phyloP scores from a whole-genome alignment of 2,329 filamentous ascomycete genomes.

The Fonsecaea erecta region DNA sequence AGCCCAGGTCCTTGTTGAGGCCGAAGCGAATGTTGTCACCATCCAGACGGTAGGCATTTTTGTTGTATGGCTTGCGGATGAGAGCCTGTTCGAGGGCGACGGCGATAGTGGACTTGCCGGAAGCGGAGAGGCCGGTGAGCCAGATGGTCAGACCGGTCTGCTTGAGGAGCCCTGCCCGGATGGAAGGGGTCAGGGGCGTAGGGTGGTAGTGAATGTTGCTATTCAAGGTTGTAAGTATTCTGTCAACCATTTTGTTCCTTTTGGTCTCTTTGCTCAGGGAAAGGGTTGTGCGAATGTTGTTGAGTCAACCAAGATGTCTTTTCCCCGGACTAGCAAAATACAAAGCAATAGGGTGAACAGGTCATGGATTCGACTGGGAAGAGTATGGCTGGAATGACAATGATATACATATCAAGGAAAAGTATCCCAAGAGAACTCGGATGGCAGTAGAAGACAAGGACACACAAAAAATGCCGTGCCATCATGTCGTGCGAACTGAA shows the following conservation, averaged over 20 bases:
- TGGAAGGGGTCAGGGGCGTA: constrained; percentile 47
- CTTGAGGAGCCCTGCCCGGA: constrained; percentile 61
- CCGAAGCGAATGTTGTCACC: constrained; percentile 99
- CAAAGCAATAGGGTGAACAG: background rate
- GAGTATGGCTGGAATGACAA: constrained; percentile 3
- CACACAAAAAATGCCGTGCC: constrained; percentile 21
- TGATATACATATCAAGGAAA: constrained; percentile 16
- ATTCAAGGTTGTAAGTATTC: constrained; percentile 11
- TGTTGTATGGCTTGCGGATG: constrained; percentile 70
- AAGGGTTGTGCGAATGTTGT: background rate
- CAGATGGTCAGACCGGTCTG: constrained; percentile 95
- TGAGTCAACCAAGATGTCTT: background rate
- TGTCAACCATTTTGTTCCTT: constrained; percentile 4
- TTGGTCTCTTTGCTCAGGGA: background rate
- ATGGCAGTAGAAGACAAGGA: constrained; percentile 1
- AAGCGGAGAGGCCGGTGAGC: constrained; percentile 95
- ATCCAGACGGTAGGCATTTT: constrained; percentile 89
- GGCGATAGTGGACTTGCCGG: constrained; percentile 95
- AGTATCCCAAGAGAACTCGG: constrained; percentile 12
- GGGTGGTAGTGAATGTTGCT: constrained; percentile 56
- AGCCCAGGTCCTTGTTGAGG: constrained; percentile 95
- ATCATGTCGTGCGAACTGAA: constrained; percentile 18
- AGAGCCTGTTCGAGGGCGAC: constrained; percentile 97
- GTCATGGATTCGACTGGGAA: background rate
- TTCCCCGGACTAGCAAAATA: background rate